Conservation (phyloP, 192 early-diverging fungal species). For the Dimargaris cristalligena region DNA sequence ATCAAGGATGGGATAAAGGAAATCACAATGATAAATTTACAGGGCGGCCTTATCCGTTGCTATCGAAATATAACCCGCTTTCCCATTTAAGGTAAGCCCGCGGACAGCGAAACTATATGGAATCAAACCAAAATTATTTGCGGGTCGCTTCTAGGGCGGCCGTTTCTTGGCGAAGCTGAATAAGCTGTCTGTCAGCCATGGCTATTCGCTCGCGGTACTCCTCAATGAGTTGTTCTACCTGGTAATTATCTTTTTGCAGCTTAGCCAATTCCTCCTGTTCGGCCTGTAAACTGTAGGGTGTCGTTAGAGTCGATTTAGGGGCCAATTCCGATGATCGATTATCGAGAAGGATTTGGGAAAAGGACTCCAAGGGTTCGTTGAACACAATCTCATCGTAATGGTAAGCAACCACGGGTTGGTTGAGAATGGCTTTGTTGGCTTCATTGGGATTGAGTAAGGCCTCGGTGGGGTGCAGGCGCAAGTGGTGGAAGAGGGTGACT, state of each 20-base stretch:
- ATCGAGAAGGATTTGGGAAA: conserved; percentile 6
- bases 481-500: conserved; percentile 71
- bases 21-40: too few relatives aligned
- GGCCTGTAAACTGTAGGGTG: conserved; percentile 27
- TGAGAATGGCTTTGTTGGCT: conserved; percentile 24
- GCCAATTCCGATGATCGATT: conserved; percentile 9
- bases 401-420: conserved; percentile 54
- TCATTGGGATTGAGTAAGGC: conserved; percentile 17
- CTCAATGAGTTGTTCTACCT: conserved; percentile 37
- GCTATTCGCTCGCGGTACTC: conserved; percentile 27
- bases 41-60: too few relatives aligned
- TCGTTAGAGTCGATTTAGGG: conserved; percentile 13
- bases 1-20: too few relatives aligned
- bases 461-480: conserved; percentile 79
- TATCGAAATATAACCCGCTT: too few relatives aligned
- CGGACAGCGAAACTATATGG: too few relatives aligned
- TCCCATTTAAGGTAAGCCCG: too few relatives aligned
- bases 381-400: conserved; percentile 67
- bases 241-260: conserved; percentile 37
- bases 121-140: too few relatives aligned
- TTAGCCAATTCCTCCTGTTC: conserved; percentile 54
- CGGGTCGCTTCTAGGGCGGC: conserved; percentile 21
- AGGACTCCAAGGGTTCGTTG: not conserved
- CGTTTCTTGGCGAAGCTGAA: conserved; percentile 28
- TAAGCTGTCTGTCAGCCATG: conserved; percentile 27